A percentile compares a stretch with the other conserved stretches of the same genome.
phyloP scores from a whole-genome alignment of 192 early-diverging fungal species.

The Piromyces finnis region DNA sequence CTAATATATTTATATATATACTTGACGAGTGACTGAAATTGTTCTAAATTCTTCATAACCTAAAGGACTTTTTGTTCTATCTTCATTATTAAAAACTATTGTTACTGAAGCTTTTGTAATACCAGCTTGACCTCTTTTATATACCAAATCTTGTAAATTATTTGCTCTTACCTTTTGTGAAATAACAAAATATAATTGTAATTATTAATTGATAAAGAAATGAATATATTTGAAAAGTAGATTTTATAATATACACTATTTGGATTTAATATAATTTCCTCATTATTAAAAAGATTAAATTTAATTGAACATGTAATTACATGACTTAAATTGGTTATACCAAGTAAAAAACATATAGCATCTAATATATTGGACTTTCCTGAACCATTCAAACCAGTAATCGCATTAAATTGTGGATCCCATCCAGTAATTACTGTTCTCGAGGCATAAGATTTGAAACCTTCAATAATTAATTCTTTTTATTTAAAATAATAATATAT shows the following conservation, averaged over 20 bases:
- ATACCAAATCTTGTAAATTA: slow-evolving; percentile 88
- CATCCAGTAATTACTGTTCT: slow-evolving; percentile 92
- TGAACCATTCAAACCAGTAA: slow-evolving; percentile 93
- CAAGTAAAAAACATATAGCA: slow-evolving; percentile 96
- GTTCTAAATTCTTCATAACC: slow-evolving; percentile 70
- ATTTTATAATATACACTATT: too few relatives aligned
- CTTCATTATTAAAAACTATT: slow-evolving; percentile 86
- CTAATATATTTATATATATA: slow-evolving; percentile 11
- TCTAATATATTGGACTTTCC: slow-evolving; percentile 98
- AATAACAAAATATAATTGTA: too few relatives aligned
- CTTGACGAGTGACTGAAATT: slow-evolving; percentile 90
- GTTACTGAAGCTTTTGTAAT: slow-evolving; percentile 95
- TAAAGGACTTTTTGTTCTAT: slow-evolving; percentile 63
- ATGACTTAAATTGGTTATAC: slow-evolving; percentile 62
- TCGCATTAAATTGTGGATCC: slow-evolving; percentile 95
- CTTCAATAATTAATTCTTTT: slow-evolving; percentile 88
- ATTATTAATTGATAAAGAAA: too few relatives aligned
- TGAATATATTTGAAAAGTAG: too few relatives aligned
- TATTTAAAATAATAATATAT: too few relatives aligned
- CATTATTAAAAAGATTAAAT: too few relatives aligned
- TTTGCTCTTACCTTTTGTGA: slow-evolving; percentile 71
- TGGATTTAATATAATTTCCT: too few relatives aligned
- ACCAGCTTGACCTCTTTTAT: slow-evolving; percentile 97
- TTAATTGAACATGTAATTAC: neutral
- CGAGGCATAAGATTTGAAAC: slow-evolving; percentile 96